Evolutionary conservation across 352 stramenopile species (phyloP), one percentile per base, ranked within the genome.

Genomic region (Globisporangium heterothallicum): DNA sequence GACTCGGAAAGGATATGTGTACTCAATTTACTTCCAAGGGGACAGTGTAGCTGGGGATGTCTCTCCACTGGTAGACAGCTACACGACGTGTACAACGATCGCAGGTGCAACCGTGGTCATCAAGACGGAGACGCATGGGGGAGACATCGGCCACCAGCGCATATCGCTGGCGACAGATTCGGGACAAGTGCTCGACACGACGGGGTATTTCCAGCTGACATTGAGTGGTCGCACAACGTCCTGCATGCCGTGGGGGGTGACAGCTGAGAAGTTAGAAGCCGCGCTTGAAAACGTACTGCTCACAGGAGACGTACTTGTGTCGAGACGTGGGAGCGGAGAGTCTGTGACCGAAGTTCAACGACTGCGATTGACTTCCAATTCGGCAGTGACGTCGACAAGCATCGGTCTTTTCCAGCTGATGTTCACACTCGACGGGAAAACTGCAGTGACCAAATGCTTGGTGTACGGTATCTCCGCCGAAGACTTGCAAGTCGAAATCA

Each of bases 21-120:
- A 96, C 58, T 88, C 77, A 13, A 68, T 98, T 21, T 98, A 98
- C 62, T 98, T 98, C 47, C 46, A 84, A 18, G 95, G 95, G 18
- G 59, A 70, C 5, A 59, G 61, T 2, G 72, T 98, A 8, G 35
- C 85, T 16, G 92, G 94, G 2, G 78, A 98, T 61, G 75, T 98
- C 5, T 64, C 79, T 0, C 54, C 42, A 0, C 58, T 93, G 3
- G 29, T 49, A 22, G 49, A 59, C n/a, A 49, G 34, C 12, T 61
- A 42, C 2, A 53, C 35, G 3, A 53, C 38, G 0, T 89, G 75
- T 19, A 53, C 59, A 21, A 21, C 56, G 2, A 50, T 84, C 18
- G 41, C 64, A 6, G 50, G 38, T 8, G 62, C 62, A 19, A 69
- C 49, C 18, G 63, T 69, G 1, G 41, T 26, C 0, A 49, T 91